phyloP scores from a whole-genome alignment of 2,329 filamentous ascomycete species.

The Penicillium verrucosum region DNA sequence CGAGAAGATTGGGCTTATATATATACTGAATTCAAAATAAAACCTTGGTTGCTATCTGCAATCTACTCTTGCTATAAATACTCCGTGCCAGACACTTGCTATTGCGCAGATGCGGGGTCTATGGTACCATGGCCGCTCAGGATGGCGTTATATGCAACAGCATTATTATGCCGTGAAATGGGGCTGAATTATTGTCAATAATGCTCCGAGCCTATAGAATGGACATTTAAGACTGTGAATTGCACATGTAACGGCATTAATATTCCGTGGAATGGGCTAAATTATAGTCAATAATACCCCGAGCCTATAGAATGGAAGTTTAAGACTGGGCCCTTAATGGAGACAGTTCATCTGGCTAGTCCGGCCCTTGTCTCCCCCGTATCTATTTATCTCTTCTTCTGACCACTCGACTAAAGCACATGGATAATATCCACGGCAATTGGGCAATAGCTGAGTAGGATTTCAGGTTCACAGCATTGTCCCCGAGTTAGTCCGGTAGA shows the following conservation, averaged over 20 bases:
- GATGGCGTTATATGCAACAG: constrained; percentile 17
- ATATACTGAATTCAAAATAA: not conserved
- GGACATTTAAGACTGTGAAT: not conserved
- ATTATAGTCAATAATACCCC: not conserved
- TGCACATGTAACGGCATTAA: too few relatives aligned
- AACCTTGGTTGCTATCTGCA: not conserved
- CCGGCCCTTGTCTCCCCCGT: too few relatives aligned
- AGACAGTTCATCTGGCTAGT: too few relatives aligned
- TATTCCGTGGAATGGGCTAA: not conserved
- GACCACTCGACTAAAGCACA: too few relatives aligned
- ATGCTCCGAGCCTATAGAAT: not conserved
- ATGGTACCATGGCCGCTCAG: constrained; percentile 11
- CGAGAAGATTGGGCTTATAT: not conserved
- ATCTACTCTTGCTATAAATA: not conserved
- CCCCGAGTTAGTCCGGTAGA: too few relatives aligned
- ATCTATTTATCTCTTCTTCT: too few relatives aligned
- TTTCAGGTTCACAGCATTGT: too few relatives aligned
- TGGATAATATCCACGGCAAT: too few relatives aligned
- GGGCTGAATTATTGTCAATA: not conserved
- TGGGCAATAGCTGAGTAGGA: too few relatives aligned
- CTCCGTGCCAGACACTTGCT: not conserved
- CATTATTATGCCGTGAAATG: not conserved
- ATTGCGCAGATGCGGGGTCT: constrained; percentile 14
- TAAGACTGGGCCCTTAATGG: not conserved
- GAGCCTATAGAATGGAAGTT: not conserved